Base-by-base conservation (phyloP, 148 eudicot genomes). In the Silene conica region DNA sequence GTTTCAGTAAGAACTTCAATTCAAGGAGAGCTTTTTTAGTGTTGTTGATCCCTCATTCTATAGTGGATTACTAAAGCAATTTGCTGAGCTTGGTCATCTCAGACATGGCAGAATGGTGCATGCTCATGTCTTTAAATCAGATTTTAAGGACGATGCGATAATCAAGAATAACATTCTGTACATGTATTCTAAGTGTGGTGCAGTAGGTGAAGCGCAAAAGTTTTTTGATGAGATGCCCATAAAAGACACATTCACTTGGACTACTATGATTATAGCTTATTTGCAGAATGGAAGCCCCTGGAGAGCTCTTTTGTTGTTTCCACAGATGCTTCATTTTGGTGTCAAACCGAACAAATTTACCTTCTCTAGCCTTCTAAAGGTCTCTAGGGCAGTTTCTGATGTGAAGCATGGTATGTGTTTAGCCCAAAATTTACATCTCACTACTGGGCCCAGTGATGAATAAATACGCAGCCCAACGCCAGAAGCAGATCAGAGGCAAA, bases 151-250 rank as follows among this genome's bases (percentile, higher is more conserved):
- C 38, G 76, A 85, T 74, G 63, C 69, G 43, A 77, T 68, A 72
- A 64, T 79, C 23, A 77, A 79, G 18, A 87, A 87, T 64, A 78
- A 77, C 26, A 70, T 82, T 11, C 55, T 89, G 10, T 82, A 82
- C 72, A 78, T 89, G 88, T 89, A 87, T 75, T 86, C 82, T 19
- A 89, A 85, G 78, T 87, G 89, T 73, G 86, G 85, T 48, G 52
- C 43, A 72, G 54, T 87, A 76, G 76, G 52, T 41, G 82, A 79
- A 21, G 90, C 90, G 50, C 75, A 82, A 0, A 68, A 79, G 45
- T 74, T 84, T 72, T 89, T 89, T 73, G 78, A 87, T 79, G 78
- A 60, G 75, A 89, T 89, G 88, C 74, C 81, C 34, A 75, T 67
- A 46, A 83, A 77, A 72, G 89, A 89, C 61, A 82, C 79, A 59